phyloP scores from a whole-genome alignment of 2,329 filamentous ascomycete species.

The Juglanconis sp. region DNA sequence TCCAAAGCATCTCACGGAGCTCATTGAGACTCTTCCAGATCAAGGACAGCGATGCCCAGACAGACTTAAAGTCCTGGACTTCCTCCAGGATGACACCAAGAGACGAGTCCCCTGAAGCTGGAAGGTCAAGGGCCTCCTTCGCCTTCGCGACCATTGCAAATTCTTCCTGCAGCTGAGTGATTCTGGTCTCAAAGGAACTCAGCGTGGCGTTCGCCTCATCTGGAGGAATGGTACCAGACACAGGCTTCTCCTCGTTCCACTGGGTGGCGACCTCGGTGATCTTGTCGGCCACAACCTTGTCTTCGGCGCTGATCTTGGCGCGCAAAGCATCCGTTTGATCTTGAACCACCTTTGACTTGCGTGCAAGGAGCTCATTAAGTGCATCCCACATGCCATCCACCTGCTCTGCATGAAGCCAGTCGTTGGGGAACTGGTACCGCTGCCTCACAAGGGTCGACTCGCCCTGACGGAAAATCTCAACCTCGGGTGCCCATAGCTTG shows the following conservation, averaged over 20 bases:
- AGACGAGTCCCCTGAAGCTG: constrained; percentile 74
- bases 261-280: constrained; percentile 79
- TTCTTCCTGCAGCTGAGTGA: constrained; percentile 82
- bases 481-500: constrained; percentile 89
- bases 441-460: constrained; percentile 89
- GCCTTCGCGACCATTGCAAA: constrained; percentile 92
- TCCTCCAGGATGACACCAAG: constrained; percentile 87
- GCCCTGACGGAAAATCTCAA: constrained; percentile 92
- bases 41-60: constrained; percentile 92
- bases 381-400: constrained; percentile 95
- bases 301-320: constrained; percentile 91
- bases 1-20: constrained; percentile 89
- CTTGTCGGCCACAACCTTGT: constrained; percentile 84
- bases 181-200: constrained; percentile 75
- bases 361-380: constrained; percentile 83
- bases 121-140: constrained; percentile 92
- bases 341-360: constrained; percentile 92
- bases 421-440: constrained; percentile 86
- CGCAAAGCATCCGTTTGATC: constrained; percentile 94
- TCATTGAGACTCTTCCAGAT: constrained; percentile 97
- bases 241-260: constrained; percentile 96
- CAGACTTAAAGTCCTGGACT: constrained; percentile 97
- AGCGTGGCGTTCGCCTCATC: constrained; percentile 83
- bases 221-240: constrained; percentile 89
- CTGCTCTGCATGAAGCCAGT: constrained; percentile 95